Evolutionary conservation across 305 asterid species (phyloP), one percentile per base, ranked within the genome.

Genomic region (Fraxinus platypoda): DNA sequence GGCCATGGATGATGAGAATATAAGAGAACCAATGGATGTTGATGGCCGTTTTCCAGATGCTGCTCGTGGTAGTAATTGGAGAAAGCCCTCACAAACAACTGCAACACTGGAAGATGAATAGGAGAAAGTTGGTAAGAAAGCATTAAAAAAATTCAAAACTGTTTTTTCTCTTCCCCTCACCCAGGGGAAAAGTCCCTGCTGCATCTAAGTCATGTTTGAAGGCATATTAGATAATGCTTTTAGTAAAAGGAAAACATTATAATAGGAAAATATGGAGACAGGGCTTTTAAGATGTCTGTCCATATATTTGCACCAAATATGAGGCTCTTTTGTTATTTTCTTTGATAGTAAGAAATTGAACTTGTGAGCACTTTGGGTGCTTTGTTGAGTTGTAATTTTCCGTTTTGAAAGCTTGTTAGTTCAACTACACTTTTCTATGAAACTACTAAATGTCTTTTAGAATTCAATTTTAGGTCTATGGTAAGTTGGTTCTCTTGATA

Each of bases 51-150:
- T 94, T 86, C 92, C 97, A 62, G 96, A 92, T 88, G 88, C 95
- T 66, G 86, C 87, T 35, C 90, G 87, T 76, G 90, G 89, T 68
- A 88, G 91, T 84, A 92, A 74, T 43, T 94, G 97, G 95, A 92
- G 43, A 83, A 90, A 94, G 94, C 80, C 93, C 97, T 26, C 95
- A 84, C 15, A 98, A 95, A 82, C 95, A 91, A 84, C 94, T 95
- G 84, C 99, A 95, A 82, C 98, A 93, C 88, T 95, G 99, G 99
- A 97, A 95, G 89, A 93, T 92, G 90, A 95, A 94, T 81, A 88
- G 99, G 88, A 89, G 99, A 89, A 95, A 88, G 87, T 86, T 95
- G 97, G 99, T 95, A 93, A 88, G 93, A 37, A 62, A 83, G 80
- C 71, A 68, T 76, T 43, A 79, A 38, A 76, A 52, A 11, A 43